Evolutionary conservation across 2,329 filamentous ascomycete species (phyloP).

Genomic region (Microsporum audouinii): DNA sequence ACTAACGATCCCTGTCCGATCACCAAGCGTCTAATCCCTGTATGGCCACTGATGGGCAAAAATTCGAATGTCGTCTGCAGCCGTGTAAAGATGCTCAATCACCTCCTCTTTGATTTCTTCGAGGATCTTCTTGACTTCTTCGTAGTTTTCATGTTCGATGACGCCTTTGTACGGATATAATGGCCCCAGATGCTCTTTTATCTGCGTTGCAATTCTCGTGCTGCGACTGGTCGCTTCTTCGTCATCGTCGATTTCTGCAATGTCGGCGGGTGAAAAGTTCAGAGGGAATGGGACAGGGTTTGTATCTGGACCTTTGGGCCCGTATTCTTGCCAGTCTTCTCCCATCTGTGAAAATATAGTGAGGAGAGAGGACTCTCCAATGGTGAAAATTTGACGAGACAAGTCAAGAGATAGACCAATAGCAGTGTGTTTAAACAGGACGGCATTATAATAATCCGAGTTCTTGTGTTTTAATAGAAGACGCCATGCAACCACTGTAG

Average conservation of each 20-base stretch:
- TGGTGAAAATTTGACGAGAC: conserved; percentile 19
- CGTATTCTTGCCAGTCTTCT: conserved; percentile 3
- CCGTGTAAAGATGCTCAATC: not conserved
- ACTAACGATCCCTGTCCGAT: not conserved
- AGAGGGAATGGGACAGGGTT: conserved; percentile 1
- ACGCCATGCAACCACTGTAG: conserved; percentile 10
- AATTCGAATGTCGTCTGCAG: not conserved
- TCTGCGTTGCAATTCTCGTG: conserved; percentile 5
- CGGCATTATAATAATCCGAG: conserved; percentile 7
- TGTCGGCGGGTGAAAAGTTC: not conserved
- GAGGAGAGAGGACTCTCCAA: conserved; percentile 20
- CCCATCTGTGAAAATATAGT: conserved; percentile 14
- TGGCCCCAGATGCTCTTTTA: conserved; percentile 3
- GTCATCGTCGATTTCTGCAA: conserved; percentile 5
- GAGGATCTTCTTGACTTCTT: conserved; percentile 7
- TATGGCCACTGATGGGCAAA: not conserved
- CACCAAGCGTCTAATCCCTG: not conserved
- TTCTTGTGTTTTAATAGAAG: conserved; percentile 10
- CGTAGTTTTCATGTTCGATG: conserved; percentile 7
- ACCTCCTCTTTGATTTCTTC: conserved; percentile 6
- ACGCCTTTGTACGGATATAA: conserved; percentile 11
- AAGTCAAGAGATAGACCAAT: conserved; percentile 22
- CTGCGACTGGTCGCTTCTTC: conserved; percentile 2
- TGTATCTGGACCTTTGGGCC: not conserved
- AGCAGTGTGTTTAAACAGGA: conserved; percentile 9